These are phyloP conservation scores for Chaetothyriales sp. DNA, from an alignment of 2,329 filamentous ascomycete species.

Conservation along the genomic window DNA sequence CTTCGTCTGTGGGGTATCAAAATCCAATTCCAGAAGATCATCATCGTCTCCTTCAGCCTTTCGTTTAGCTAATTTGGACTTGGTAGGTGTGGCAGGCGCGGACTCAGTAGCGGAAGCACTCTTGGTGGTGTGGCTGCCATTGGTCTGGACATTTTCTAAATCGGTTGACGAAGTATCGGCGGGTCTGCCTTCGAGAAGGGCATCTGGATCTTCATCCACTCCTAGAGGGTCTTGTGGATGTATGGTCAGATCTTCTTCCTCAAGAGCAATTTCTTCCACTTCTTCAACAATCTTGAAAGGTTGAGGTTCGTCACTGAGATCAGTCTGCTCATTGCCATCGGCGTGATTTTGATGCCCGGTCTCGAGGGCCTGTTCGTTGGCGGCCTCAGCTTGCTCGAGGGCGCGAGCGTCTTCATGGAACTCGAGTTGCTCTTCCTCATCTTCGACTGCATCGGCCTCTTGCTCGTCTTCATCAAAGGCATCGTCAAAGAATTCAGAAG, in stretches of 20 bases:
- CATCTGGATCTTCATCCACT: neutral
- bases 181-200: neutral
- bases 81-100: conserved; percentile 10
- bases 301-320: neutral
- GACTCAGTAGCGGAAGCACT: neutral
- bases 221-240: conserved; percentile 1
- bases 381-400: conserved; percentile 2
- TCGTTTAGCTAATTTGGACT: conserved; percentile 11
- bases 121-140: neutral
- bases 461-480: conserved; percentile 2
- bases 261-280: conserved; percentile 12
- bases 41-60: conserved; percentile 14
- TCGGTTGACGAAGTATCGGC: neutral
- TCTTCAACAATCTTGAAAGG: conserved; percentile 1
- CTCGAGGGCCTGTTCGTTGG: conserved; percentile 2
- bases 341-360: neutral
- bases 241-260: conserved; percentile 1
- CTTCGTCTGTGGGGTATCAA: conserved; percentile 16
- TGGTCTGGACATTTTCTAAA: neutral
- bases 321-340: neutral
- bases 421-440: conserved; percentile 4
- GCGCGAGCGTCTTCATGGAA: conserved; percentile 3
- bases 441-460: conserved; percentile 5
- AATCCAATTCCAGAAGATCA: conserved; percentile 12
- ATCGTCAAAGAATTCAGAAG: conserved; percentile 3